phyloP scores from a whole-genome alignment of 257 asterid genomes.

The Salvia splendens region DNA sequence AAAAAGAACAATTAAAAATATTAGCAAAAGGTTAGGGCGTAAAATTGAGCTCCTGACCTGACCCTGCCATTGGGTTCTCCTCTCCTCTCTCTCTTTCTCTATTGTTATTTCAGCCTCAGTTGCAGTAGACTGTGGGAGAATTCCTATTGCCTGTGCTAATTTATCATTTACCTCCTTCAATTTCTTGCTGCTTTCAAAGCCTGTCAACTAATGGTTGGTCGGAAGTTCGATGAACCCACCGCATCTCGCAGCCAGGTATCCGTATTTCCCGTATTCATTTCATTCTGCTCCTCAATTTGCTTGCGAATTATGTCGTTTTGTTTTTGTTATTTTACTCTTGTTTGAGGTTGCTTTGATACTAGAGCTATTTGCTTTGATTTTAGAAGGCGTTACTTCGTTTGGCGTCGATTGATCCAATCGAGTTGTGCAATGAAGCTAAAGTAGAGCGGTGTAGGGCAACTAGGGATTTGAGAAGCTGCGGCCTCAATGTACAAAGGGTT shows the following conservation, averaged over 20 bases:
- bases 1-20: too few relatives aligned
- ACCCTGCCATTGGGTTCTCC: background rate
- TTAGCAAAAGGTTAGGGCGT: too few relatives aligned
- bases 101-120: background rate
- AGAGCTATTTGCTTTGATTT: constrained; percentile 33
- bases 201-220: constrained; percentile 45
- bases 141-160: background rate
- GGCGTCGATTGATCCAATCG: constrained; percentile 83
- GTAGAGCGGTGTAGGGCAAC: constrained; percentile 90
- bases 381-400: constrained; percentile 70
- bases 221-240: constrained; percentile 44
- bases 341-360: constrained; percentile 26
- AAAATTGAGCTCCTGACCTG: background rate
- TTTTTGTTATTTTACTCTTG: background rate
- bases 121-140: constrained; percentile 14
- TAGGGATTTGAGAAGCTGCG: constrained; percentile 94
- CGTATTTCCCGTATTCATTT: background rate
- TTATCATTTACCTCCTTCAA: background rate
- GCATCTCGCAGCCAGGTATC: constrained; percentile 51
- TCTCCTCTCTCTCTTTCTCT: background rate
- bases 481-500: constrained; percentile 74
- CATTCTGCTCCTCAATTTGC: background rate
- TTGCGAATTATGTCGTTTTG: constrained; percentile 6
- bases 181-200: constrained; percentile 3
- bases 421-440: constrained; percentile 91